Percentiles rank a stretch among this genome's conserved stretches.
These are phyloP conservation scores for Neurospora hispaniola DNA, from an alignment of 495 filamentous ascomycete species.

Conservation along the genomic window DNA sequence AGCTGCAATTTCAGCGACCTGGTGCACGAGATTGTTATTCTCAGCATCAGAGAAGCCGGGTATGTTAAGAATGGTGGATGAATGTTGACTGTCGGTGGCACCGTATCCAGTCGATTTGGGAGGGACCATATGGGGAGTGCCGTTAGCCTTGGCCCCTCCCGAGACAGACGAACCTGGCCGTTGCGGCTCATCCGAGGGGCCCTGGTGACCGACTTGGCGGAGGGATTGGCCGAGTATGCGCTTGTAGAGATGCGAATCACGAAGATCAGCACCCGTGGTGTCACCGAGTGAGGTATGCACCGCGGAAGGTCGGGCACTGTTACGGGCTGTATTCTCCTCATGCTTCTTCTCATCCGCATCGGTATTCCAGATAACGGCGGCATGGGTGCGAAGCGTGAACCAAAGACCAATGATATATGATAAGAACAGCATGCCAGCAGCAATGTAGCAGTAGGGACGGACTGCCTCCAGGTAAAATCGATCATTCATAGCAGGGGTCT, in stretches of 20 bases:
- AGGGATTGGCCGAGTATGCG: constrained; percentile 84
- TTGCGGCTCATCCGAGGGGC: constrained; percentile 35
- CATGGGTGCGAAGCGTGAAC: constrained; percentile 95
- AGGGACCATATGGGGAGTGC: constrained; percentile 60
- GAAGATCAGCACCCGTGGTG: constrained; percentile 44
- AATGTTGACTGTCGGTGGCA: constrained; percentile 11
- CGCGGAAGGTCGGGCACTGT: constrained; percentile 30
- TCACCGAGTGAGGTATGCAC: constrained; percentile 27
- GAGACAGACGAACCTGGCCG: constrained; percentile 32
- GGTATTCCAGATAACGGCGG: constrained; percentile 90
- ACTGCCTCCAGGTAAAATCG: constrained; percentile 83
- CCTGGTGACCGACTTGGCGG: constrained; percentile 59
- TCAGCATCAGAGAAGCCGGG: constrained; percentile 67
- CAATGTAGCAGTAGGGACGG: constrained; percentile 83
- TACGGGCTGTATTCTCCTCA: constrained; percentile 29
- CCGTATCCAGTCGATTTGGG: constrained; percentile 46
- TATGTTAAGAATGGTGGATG: constrained; percentile 40
- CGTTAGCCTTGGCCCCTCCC: constrained; percentile 18
- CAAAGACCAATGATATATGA: constrained; percentile 90
- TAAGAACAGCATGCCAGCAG: constrained; percentile 75
- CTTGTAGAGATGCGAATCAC: constrained; percentile 84
- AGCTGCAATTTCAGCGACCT: constrained; percentile 84
- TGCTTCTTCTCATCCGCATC: constrained; percentile 77
- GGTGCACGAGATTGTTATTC: constrained; percentile 66
- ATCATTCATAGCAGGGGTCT: constrained; percentile 74